Percentiles rank a stretch among this genome's conserved stretches.
Conservation (phyloP, 148 eudicot species). For the Simmondsia chinensis region DNA sequence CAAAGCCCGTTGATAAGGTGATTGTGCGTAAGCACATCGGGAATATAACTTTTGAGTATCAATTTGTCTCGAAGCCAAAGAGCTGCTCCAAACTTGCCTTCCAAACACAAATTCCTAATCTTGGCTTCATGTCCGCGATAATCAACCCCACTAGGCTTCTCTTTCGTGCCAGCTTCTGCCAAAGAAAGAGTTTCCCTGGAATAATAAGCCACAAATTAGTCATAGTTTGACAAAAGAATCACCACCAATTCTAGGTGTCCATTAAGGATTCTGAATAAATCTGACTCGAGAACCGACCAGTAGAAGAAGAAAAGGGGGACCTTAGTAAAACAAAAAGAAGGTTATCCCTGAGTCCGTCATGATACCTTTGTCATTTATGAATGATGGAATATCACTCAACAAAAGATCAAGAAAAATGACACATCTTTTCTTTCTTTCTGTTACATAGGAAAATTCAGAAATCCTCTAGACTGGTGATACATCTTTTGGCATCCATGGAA, state of each 20-base stretch:
- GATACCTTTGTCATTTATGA: too few species aligned
- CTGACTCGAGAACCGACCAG: neutral
- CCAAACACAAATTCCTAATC: slow-evolving; percentile 46
- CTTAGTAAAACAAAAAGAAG: too few species aligned
- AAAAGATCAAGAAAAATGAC: too few species aligned
- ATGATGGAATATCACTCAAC: too few species aligned
- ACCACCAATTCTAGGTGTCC: neutral
- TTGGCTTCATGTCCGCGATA: slow-evolving; percentile 14
- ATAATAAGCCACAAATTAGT: slow-evolving; percentile 3
- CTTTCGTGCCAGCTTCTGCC: slow-evolving; percentile 12
- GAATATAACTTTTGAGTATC: slow-evolving; percentile 27
- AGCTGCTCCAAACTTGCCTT: slow-evolving; percentile 53
- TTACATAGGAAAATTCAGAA: too few species aligned
- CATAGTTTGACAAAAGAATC: neutral
- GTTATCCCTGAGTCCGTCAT: too few species aligned
- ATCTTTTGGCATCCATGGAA: too few species aligned
- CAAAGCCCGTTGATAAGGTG: slow-evolving; percentile 59
- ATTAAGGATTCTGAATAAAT: neutral
- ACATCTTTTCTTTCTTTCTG: too few species aligned
- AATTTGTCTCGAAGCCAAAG: slow-evolving; percentile 38
- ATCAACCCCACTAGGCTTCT: slow-evolving; percentile 14
- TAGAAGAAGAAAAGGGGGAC: too few species aligned
- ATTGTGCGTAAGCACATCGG: slow-evolving; percentile 64
- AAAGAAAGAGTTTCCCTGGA: slow-evolving; percentile 45
- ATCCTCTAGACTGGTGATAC: too few species aligned